Percentiles rank a stretch among this genome's conserved stretches.
phyloP scores from a whole-genome alignment of 2,329 filamentous ascomycete genomes.

The Cryphonectria nitschkei region DNA sequence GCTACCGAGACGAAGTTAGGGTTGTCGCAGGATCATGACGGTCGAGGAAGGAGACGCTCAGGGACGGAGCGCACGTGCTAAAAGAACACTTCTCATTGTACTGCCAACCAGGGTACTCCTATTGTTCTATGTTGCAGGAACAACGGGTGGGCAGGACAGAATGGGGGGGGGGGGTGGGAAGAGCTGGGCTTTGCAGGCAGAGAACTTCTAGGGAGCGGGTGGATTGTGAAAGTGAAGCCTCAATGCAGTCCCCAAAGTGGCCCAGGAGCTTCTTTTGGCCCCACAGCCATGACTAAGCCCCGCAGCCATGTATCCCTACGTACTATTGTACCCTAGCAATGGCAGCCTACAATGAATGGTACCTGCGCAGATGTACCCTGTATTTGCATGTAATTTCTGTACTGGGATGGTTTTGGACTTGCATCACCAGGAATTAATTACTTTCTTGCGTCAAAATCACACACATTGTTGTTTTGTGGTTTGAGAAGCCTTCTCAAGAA shows the following conservation, averaged over 20 bases:
- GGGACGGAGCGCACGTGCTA: slow-evolving; percentile 13
- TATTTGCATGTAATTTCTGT: not conserved
- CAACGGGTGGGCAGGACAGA: not conserved
- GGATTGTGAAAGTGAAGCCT: slow-evolving; percentile 2
- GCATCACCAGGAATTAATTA: not conserved
- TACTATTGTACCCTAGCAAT: not conserved
- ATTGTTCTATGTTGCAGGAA: not conserved
- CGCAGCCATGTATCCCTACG: not conserved
- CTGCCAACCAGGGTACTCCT: slow-evolving; percentile 7
- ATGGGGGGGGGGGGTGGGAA: not conserved
- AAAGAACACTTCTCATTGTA: not conserved
- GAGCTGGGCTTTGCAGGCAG: not conserved
- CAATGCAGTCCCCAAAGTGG: not conserved
- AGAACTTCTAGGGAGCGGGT: not conserved
- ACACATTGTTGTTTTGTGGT: not conserved
- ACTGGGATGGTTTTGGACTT: not conserved
- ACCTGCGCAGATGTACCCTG: not conserved
- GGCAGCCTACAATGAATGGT: not conserved
- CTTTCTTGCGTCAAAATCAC: not conserved
- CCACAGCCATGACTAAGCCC: not conserved
- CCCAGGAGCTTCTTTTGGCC: not conserved
- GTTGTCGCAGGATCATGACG: slow-evolving; percentile 23
- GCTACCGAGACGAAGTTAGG: slow-evolving; percentile 25
- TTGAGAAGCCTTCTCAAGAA: not conserved
- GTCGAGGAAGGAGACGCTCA: slow-evolving; percentile 14